Base-by-base conservation (phyloP, 306 rosid genomes). In the Potentilla sterilis region DNA sequence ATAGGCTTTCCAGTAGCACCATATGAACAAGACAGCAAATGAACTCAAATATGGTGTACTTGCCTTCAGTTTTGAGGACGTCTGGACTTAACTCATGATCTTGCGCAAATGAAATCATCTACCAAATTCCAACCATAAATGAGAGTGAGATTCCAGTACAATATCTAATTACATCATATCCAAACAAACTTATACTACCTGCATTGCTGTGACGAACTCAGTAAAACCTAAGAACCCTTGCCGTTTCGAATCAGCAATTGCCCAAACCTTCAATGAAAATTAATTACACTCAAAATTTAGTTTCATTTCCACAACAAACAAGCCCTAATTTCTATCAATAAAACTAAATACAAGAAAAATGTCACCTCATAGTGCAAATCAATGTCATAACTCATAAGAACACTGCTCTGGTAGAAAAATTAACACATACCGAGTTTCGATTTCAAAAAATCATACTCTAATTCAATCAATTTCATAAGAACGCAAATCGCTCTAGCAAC, bases 131-230 rank as follows among this genome's bases (percentile, higher is more conserved):
- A 34, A 78, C 1, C 78, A 72, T 21, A 47, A 16, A 21, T 42
- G 40, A 41, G 42, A 42, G 51, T 40, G 19, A 77, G 43, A 75
- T 41, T 70, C 66, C 6, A 3, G 8, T 5, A 22, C 32, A 70
- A 8, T 14, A 62, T 16, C 71, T 11, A 4, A 57, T 0, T 5
- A 67, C 48, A 15, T 59, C 18, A 44, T 7, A 75, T 15, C 14
- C 40, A 0, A 54, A 16, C 46, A 62, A 76, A 10, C 8, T 24
- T 18, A 61, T 4, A 59, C 28, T 83, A 90, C 97, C 97, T 89
- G 96, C 99, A 95, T 88, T 1, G 97, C 97, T 12, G 93, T 84
- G 52, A 88, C 81, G 54, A 95, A 95, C 86, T 95, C 96, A 0
- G 81, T 9, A 52, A 95, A 77, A 4, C 93, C 89, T 62, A 95